phyloP scores from a whole-genome alignment of 1,139 yeast species.

The Nakaseomyces delphensis region DNA sequence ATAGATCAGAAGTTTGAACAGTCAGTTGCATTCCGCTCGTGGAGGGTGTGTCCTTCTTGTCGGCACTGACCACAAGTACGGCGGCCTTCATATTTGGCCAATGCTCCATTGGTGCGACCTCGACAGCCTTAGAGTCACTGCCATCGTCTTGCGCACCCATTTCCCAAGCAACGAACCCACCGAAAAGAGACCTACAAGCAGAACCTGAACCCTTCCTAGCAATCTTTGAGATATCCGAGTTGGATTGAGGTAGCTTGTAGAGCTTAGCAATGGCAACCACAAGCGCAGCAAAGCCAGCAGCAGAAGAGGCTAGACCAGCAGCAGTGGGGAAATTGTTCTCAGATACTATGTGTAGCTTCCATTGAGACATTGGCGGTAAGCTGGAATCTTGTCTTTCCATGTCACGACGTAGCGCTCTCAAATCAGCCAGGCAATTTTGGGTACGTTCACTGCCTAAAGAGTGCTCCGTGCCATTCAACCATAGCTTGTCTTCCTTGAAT shows the following conservation, averaged over 20 bases:
- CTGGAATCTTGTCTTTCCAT: conserved; percentile 43
- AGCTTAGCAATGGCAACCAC: conserved; percentile 79
- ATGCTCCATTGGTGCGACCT: conserved; percentile 71
- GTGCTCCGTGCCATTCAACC: conserved; percentile 75
- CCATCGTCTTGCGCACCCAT: conserved; percentile 76
- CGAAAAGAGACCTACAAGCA: conserved; percentile 92
- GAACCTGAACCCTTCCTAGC: conserved; percentile 99
- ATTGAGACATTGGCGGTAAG: conserved; percentile 54
- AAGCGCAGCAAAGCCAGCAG: conserved; percentile 96
- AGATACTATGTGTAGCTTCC: conserved; percentile 71
- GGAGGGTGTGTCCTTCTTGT: conserved; percentile 88
- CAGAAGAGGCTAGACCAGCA: conserved; percentile 95
- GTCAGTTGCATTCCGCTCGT: conserved; percentile 96
- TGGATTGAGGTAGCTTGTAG: conserved; percentile 69
- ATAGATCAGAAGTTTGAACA: conserved; percentile 78
- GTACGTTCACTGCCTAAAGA: conserved; percentile 62
- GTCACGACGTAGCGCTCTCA: conserved; percentile 55
- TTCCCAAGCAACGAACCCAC: conserved; percentile 99
- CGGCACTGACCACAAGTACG: conserved; percentile 84
- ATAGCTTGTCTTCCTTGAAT: conserved; percentile 58
- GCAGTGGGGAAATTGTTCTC: conserved; percentile 99
- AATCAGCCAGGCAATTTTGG: conserved; percentile 67
- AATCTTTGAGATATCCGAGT: conserved; percentile 78
- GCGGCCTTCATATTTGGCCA: conserved; percentile 95
- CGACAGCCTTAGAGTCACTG: conserved; percentile 84